phyloP scores from a whole-genome alignment of 352 stramenopile species.

The Pythium diclinum region DNA sequence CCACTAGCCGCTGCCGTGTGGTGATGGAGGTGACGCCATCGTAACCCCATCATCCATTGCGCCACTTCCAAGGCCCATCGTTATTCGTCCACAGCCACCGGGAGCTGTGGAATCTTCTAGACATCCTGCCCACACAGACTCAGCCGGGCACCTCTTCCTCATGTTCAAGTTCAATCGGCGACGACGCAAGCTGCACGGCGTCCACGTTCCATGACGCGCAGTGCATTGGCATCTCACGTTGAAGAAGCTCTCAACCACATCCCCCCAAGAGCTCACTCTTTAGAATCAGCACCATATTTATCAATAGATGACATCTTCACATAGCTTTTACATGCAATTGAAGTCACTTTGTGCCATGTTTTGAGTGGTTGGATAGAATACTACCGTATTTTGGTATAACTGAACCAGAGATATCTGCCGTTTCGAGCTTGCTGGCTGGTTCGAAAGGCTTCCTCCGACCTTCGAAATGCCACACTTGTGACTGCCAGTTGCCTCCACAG shows the following conservation, averaged over 20 bases:
- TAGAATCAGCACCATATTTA: background rate
- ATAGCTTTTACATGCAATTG: background rate
- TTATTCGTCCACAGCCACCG: background rate
- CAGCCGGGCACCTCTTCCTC: background rate
- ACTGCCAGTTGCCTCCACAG: background rate
- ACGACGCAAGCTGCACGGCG: background rate
- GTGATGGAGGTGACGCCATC: background rate
- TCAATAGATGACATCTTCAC: background rate
- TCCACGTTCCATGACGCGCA: constrained; percentile 1
- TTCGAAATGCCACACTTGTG: background rate
- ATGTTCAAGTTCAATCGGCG: constrained; percentile 1
- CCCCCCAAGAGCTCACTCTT: background rate
- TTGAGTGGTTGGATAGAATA: background rate
- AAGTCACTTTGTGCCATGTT: background rate
- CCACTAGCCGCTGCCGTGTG: background rate
- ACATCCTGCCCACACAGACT: background rate
- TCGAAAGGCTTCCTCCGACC: background rate
- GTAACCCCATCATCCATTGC: background rate
- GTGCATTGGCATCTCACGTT: background rate
- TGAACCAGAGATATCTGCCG: background rate
- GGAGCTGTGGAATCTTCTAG: background rate
- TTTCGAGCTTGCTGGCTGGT: background rate
- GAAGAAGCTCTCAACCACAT: background rate
- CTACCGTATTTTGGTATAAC: background rate
- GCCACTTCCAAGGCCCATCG: background rate